Conservation (phyloP, 805 yeast genomes). For the Kazachstania psychrophila region DNA sequence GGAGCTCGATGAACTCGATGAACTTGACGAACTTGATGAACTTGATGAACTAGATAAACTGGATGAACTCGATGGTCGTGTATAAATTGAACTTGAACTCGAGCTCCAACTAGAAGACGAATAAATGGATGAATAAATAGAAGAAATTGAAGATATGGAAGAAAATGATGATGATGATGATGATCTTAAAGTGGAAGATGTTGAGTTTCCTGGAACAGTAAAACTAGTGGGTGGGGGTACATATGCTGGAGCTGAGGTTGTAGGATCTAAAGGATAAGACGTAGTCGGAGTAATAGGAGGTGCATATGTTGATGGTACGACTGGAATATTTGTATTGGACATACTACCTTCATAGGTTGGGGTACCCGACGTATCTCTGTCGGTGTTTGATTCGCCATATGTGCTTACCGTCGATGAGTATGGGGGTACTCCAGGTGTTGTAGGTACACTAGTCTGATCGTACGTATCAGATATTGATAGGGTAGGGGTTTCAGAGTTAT, state of each 20-base stretch:
- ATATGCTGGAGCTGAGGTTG: not conserved
- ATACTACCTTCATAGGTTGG: too few species aligned
- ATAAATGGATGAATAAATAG: constrained; percentile 4
- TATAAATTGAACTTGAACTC: constrained; percentile 4
- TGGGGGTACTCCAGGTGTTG: too few species aligned
- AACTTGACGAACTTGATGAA: not conserved
- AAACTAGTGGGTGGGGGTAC: not conserved
- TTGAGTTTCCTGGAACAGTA: too few species aligned
- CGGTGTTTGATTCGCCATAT: too few species aligned
- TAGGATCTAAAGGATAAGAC: not conserved
- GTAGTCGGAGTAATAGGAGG: not conserved
- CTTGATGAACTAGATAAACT: not conserved
- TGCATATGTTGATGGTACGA: not conserved
- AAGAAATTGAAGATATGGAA: constrained; percentile 4
- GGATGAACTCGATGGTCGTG: constrained; percentile 5
- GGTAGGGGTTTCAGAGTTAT: too few species aligned
- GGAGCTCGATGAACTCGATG: constrained; percentile 7
- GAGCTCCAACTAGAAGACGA: constrained; percentile 5
- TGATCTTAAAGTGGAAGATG: constrained; percentile 1
- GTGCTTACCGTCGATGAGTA: too few species aligned
- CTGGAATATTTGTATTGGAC: not conserved
- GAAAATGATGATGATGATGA: constrained; percentile 4
- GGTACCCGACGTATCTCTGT: not conserved
- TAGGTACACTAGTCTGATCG: too few species aligned
- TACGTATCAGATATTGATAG: too few species aligned